Evolutionary conservation across 75 land plant genomes (phyloP), one percentile per base, ranked within the genome.

Genomic region (Gnetum montanum): DNA sequence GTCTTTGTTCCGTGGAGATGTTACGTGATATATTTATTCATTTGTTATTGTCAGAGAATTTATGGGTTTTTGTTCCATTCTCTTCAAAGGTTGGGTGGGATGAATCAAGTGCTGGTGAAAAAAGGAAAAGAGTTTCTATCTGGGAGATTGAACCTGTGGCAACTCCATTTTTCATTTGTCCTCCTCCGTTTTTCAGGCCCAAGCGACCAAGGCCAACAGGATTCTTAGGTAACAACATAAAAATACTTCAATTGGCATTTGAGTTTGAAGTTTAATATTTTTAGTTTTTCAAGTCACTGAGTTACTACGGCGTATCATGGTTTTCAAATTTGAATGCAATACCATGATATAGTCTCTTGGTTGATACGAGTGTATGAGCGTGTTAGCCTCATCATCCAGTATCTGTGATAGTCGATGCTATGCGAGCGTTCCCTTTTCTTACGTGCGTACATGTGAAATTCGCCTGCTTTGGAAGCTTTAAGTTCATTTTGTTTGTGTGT

Each of bases 101-200:
- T 81, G 99, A 95, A 69, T 90, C 99, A 41, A 78, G 88, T 40
- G 88, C 97, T 38, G 96, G 87, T 55, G 96, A 95, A 54, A 70
- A 85, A 40, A 85, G 81, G 43, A 81, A 61, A 34, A 68, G 99
- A n/a, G 91, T 95, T 36, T 95, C 99, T 35, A 65, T 95, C 15
- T 95, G 99, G 99, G 99, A 95, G 43, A 79, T 95, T 62, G 99
- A 95, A 57, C 99, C 99, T 57, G 85, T 90, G 48, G 74, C 79
- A 25, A 81, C 92, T 43, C 99, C 99, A 31, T 90, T 90, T 64
- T 94, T 83, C 31, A 55, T 95, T 28, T 95, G 97, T 34, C 90
- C 96, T 19, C 98, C 98, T 12, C 86, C 98, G 20, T 78, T 86
- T 59, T 78, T 90, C 55, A 64, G 92, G 65, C 82, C 97, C n/a